Conservation (phyloP, 2,329 filamentous ascomycete genomes). For the Colletotrichum simmondsii region DNA sequence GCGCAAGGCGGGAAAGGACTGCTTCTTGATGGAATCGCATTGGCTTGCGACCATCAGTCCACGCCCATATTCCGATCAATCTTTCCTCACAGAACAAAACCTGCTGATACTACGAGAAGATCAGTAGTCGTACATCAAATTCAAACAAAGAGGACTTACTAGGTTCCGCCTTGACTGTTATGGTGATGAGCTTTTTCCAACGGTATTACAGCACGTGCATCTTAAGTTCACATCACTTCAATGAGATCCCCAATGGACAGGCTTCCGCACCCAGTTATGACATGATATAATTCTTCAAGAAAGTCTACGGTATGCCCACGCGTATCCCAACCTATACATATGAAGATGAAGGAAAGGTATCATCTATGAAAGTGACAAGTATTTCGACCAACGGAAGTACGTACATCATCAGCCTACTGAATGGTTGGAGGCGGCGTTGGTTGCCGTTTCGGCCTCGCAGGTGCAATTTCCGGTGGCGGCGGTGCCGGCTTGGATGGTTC, state of each 20-base stretch:
- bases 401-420: background rate
- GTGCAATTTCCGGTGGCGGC: background rate
- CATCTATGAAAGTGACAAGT: background rate
- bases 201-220: background rate
- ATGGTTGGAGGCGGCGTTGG: constrained; percentile 29
- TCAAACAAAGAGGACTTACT: background rate
- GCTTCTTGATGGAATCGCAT: background rate
- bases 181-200: no score
- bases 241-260: background rate
- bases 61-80: no score
- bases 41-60: background rate
- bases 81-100: no score
- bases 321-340: background rate
- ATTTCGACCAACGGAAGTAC: background rate
- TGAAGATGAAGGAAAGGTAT: background rate
- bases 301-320: background rate
- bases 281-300: background rate
- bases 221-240: background rate
- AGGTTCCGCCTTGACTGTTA: background rate
- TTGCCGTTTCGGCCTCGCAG: constrained; percentile 6
- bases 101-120: background rate
- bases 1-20: background rate
- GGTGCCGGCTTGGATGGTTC: background rate
- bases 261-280: background rate
- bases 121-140: background rate